A percentile compares a stretch with the other conserved stretches of the same genome.
Evolutionary conservation across 257 asterid genomes (phyloP).

Genomic region (Lycium ferocissimum): DNA sequence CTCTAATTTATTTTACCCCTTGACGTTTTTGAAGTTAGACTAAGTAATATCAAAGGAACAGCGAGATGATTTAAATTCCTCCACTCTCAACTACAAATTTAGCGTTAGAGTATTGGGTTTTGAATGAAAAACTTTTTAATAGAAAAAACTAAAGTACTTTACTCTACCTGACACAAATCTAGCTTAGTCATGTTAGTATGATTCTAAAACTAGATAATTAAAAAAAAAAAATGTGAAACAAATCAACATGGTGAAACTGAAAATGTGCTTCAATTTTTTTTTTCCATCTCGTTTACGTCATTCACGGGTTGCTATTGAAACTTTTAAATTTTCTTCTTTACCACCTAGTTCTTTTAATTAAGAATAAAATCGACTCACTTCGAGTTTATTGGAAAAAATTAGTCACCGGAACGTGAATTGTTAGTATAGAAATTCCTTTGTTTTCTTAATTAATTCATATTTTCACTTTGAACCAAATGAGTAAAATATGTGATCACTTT

Average conservation of each 20-base stretch:
- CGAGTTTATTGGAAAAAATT: not conserved
- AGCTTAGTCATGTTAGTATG: too few species aligned
- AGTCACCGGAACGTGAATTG: too few species aligned
- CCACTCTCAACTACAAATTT: too few species aligned
- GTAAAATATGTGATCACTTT: not conserved
- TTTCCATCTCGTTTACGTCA: not conserved
- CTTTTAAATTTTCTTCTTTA: not conserved
- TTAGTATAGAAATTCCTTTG: not conserved
- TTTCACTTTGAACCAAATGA: not conserved
- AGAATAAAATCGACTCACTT: too few species aligned
- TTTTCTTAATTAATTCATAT: not conserved
- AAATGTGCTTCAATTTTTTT: not conserved
- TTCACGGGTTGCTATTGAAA: not conserved
- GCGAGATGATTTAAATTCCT: too few species aligned
- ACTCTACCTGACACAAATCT: too few species aligned
- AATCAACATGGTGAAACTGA: not conserved
- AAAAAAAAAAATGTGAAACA: not conserved
- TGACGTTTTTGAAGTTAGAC: not conserved
- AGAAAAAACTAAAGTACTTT: too few species aligned
- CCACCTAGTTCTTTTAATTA: not conserved
- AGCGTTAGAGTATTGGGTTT: too few species aligned
- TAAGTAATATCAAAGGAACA: not conserved
- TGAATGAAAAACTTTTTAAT: too few species aligned
- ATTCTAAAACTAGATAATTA: too few species aligned
- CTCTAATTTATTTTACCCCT: not conserved